Evolutionary conservation across 2,329 filamentous ascomycete species (phyloP).

Genomic region (Cryphonectria parasitica): DNA sequence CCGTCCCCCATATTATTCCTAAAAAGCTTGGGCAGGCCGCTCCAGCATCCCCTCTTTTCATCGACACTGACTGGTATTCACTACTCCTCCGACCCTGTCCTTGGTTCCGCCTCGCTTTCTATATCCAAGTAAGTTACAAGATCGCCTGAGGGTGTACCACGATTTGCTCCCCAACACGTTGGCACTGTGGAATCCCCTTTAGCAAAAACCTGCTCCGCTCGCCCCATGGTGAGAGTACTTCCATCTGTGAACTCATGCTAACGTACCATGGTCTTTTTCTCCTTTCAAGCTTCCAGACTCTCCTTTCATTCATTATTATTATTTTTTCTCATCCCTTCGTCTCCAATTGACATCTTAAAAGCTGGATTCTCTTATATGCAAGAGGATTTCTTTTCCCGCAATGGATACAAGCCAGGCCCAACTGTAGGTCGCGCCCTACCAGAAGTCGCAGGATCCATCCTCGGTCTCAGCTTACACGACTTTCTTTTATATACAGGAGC

Average conservation of each 20-base stretch:
- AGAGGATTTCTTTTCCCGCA: constrained; percentile 38
- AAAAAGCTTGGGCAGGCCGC: constrained; percentile 22
- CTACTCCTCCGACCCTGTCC: constrained; percentile 35
- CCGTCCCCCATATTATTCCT: constrained; percentile 30
- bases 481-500: constrained; percentile 40
- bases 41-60: constrained; percentile 32
- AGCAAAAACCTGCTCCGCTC: constrained; percentile 31
- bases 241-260: constrained; percentile 44
- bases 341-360: constrained; percentile 38
- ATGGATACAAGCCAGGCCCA: constrained; percentile 58
- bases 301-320: constrained; percentile 34
- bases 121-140: constrained; percentile 47
- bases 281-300: constrained; percentile 40
- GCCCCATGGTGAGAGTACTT: constrained; percentile 33
- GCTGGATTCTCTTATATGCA: constrained; percentile 38
- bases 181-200: constrained; percentile 37
- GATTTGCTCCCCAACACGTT: constrained; percentile 42
- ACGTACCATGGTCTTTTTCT: constrained; percentile 37
- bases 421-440: constrained; percentile 49
- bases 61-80: constrained; percentile 34
- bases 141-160: constrained; percentile 40
- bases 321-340: background rate
- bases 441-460: constrained; percentile 42
- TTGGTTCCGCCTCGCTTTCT: constrained; percentile 41
- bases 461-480: constrained; percentile 43